Evolutionary conservation across 176 grass and related monocot genomes (phyloP), one percentile per base, ranked within the genome.

Genomic region (Thalia dealbata): DNA sequence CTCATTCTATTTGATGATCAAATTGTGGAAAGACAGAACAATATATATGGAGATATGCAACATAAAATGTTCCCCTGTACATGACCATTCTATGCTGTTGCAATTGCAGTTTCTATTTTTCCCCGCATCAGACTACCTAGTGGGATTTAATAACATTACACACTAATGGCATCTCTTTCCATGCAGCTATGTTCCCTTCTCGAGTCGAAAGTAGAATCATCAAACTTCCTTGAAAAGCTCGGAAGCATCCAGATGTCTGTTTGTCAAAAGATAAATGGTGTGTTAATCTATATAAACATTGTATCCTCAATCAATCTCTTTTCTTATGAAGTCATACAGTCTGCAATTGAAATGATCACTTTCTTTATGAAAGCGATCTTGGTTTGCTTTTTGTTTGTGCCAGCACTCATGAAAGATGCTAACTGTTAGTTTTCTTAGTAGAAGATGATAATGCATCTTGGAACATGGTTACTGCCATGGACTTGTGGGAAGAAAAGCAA

Each of bases 131-230:
- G 3, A 22, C 32, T 12, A 22, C 10, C 28, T 35, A 45, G 27
- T 68, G 13, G 27, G 14, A 43, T 45, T 11, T 63, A 10, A 27
- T 29, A 44, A 21, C 10, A 32, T 35, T 14, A 63, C 11, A 44
- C 4, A 43, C 7, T 68, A 22, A 30, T 19, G 14, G 14, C 22
- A 22, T 7, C 54, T 50, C 41, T 79, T 65, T 6, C n/a, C 68
- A 16, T 79, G 67, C 67, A 79, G 77, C 55, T 79, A 56, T 79
- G 77, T 71, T 56, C 69, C 27, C 77, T 79, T 46, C 67, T 79
- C 52, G 71, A 79, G 42, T 71, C 67, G 28, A 79, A 79, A 56
- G 77, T 79, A 30, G 77, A 79, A 61, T 79, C 67, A 10, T 14
- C 67, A 14, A 18, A 63, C 25, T 79, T 79, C 58, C 67, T 79